Conservation (phyloP, 805 yeast species). For the Ogataea methanolica region DNA sequence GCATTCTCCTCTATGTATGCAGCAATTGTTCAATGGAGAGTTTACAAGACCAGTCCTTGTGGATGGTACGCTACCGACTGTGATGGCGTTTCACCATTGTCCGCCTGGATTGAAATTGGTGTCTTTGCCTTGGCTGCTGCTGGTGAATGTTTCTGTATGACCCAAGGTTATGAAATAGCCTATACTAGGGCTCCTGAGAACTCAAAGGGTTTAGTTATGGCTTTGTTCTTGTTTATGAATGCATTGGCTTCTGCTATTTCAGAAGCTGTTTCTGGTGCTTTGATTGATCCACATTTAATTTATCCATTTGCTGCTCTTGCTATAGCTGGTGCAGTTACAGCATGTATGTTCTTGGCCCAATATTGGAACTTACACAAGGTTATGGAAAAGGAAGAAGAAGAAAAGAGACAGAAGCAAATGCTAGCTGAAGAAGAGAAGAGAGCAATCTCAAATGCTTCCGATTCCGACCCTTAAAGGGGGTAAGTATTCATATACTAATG, state of each 20-base stretch:
- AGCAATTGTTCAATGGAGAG: constrained; percentile 44
- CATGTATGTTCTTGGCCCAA: constrained; percentile 22
- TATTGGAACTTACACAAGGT: constrained; percentile 30
- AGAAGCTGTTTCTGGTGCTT: constrained; percentile 36
- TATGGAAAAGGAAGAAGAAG: constrained; percentile 21
- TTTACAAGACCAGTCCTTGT: constrained; percentile 48
- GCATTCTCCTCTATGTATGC: constrained; percentile 44
- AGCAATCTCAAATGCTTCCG: background rate
- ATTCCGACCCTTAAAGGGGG: background rate
- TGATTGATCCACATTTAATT: constrained; percentile 37
- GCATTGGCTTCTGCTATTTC: constrained; percentile 46
- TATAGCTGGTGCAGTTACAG: constrained; percentile 33
- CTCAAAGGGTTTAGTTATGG: constrained; percentile 49
- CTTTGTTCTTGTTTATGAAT: constrained; percentile 34
- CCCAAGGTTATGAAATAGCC: constrained; percentile 49
- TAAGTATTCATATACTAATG: no score
- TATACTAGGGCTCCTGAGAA: constrained; percentile 50
- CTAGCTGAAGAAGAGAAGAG: background rate
- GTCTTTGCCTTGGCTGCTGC: constrained; percentile 39
- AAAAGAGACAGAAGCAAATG: constrained; percentile 11
- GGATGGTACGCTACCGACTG: constrained; percentile 41
- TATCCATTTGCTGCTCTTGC: constrained; percentile 40
- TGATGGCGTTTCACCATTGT: constrained; percentile 27
- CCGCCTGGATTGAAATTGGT: constrained; percentile 29
- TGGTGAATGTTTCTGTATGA: constrained; percentile 48